These are phyloP conservation scores for Agaricus subrufescens DNA, from an alignment of 768 basidiomycete species.

Conservation along the genomic window DNA sequence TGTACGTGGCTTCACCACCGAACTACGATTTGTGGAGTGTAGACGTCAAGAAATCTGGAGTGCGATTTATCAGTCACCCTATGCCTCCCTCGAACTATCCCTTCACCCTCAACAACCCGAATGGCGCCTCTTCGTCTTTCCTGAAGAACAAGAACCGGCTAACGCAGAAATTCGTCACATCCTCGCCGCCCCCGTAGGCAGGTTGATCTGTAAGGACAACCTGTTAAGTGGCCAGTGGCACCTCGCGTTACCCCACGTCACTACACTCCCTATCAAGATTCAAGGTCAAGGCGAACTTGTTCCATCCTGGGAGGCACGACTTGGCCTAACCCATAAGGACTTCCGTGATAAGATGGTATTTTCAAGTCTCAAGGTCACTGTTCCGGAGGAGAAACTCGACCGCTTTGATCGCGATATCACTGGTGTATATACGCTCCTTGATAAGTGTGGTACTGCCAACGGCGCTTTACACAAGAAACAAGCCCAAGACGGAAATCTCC, in stretches of 20 bases:
- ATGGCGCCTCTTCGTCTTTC: constrained; percentile 80
- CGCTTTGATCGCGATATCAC: constrained; percentile 77
- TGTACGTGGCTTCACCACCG: constrained; percentile 47
- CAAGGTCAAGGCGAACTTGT: constrained; percentile 64
- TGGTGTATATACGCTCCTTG: constrained; percentile 73
- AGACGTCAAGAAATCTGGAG: constrained; percentile 90
- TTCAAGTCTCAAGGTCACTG: constrained; percentile 60
- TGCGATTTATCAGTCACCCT: constrained; percentile 68
- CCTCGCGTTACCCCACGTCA: constrained; percentile 64
- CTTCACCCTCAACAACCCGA: constrained; percentile 75
- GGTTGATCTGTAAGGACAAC: constrained; percentile 51
- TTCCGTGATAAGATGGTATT: constrained; percentile 67
- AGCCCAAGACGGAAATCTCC: constrained; percentile 41
- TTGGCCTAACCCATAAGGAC: constrained; percentile 65
- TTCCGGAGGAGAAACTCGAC: constrained; percentile 38
- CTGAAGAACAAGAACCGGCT: constrained; percentile 62
- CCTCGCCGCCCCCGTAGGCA: constrained; percentile 72
- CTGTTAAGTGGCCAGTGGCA: constrained; percentile 77
- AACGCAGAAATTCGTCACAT: constrained; percentile 76
- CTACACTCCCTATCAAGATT: constrained; percentile 55
- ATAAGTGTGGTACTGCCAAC: constrained; percentile 88
- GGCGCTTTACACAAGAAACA: constrained; percentile 72
- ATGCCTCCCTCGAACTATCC: constrained; percentile 68
- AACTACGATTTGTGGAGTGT: constrained; percentile 79
- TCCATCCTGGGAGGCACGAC: constrained; percentile 79